These are phyloP conservation scores for Pichia exigua DNA, from an alignment of 805 yeast species.

Conservation along the genomic window DNA sequence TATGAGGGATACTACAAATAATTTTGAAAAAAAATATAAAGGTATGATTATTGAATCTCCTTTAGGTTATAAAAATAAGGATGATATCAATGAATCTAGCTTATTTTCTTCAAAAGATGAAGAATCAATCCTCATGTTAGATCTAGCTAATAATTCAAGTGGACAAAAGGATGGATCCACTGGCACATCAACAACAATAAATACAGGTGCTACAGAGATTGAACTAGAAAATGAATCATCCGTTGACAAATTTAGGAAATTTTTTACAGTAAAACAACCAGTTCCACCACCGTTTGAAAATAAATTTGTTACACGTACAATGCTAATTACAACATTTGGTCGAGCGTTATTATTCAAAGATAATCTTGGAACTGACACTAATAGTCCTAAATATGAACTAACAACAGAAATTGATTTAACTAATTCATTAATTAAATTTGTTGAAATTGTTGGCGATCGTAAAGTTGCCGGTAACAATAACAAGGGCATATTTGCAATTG, in stretches of 20 bases:
- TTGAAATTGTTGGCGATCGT: conserved; percentile 46
- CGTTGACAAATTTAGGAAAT: conserved; percentile 22
- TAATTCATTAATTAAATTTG: conserved; percentile 45
- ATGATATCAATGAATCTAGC: conserved; percentile 14
- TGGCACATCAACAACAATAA: background rate
- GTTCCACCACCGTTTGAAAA: conserved; percentile 12
- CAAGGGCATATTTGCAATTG: conserved; percentile 48
- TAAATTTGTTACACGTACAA: conserved; percentile 37
- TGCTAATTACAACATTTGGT: conserved; percentile 56
- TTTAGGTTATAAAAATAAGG: conserved; percentile 38
- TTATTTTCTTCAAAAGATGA: conserved; percentile 15
- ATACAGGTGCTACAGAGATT: conserved; percentile 14
- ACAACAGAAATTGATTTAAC: conserved; percentile 48
- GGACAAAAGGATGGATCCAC: conserved; percentile 2
- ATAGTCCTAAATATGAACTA: conserved; percentile 37
- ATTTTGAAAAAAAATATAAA: conserved; percentile 47
- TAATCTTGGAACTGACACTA: conserved; percentile 23
- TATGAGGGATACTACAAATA: conserved; percentile 36
- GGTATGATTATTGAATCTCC: conserved; percentile 57
- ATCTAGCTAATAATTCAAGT: conserved; percentile 7
- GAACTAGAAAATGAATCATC: conserved; percentile 11
- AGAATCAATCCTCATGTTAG: conserved; percentile 25
- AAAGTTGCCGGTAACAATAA: conserved; percentile 25
- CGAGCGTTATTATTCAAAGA: conserved; percentile 48
- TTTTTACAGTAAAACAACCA: conserved; percentile 19